phyloP scores from a whole-genome alignment of 164 flowering plant species.

The Malania oleifera region DNA sequence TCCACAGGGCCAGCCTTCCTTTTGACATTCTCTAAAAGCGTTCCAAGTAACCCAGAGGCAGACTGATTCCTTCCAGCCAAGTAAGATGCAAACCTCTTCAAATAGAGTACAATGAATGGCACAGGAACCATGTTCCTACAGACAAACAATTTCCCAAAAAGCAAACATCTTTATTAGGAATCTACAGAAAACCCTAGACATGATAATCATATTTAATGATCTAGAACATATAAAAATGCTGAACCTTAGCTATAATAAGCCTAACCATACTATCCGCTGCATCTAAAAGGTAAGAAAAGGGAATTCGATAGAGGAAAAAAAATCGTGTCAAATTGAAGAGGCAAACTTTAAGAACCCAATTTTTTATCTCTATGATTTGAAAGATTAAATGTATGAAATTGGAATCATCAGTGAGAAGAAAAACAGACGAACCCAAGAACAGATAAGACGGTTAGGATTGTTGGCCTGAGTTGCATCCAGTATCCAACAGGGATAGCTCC shows the following conservation, averaged over 20 bases:
- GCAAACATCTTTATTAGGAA: background rate
- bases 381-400: conserved; percentile 2
- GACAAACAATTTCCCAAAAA: background rate
- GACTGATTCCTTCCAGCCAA: conserved; percentile 53
- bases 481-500: conserved; percentile 99
- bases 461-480: conserved; percentile 90
- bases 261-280: background rate
- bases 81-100: conserved; percentile 70
- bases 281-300: background rate
- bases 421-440: conserved; percentile 60
- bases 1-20: conserved; percentile 86
- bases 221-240: background rate
- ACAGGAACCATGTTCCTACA: conserved; percentile 96
- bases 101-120: conserved; percentile 76
- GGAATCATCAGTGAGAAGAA: background rate
- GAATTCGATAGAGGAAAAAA: too few relatives aligned
- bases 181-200: background rate
- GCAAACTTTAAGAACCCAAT: background rate
- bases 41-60: conserved; percentile 56
- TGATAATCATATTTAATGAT: background rate
- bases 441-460: conserved; percentile 56
- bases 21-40: conserved; percentile 60
- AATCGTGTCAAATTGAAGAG: too few relatives aligned
- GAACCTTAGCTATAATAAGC: background rate
- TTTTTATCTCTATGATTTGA: background rate